These are phyloP conservation scores for Diplocarpon rosae DNA, from an alignment of 2,329 filamentous ascomycete genomes.

Conservation along the genomic window DNA sequence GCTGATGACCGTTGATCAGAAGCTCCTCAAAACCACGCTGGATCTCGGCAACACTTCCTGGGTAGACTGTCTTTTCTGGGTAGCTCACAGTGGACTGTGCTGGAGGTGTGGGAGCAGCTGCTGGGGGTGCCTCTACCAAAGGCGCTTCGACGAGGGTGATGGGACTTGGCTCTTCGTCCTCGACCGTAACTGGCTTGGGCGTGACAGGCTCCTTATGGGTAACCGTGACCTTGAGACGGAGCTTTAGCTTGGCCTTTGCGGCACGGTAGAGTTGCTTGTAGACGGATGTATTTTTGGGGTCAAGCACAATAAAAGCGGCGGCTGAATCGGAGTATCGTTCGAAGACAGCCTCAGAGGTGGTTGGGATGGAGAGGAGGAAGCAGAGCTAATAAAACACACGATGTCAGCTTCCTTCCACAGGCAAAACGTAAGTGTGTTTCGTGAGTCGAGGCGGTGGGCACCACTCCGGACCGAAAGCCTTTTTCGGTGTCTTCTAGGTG, in stretches of 20 bases:
- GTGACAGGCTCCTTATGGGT: conserved; percentile 27
- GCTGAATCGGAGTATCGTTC: conserved; percentile 96
- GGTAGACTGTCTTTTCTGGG: conserved; percentile 11
- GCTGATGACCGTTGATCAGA: conserved; percentile 7
- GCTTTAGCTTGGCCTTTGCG: conserved; percentile 95
- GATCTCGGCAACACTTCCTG: conserved; percentile 19
- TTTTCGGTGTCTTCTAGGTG: conserved; percentile 5
- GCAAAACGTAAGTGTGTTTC: too few relatives aligned
- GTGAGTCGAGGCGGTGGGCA: background rate
- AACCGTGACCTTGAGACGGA: conserved; percentile 68
- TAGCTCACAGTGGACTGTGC: conserved; percentile 5
- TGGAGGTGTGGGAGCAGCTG: conserved; percentile 1
- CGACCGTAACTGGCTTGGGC: conserved; percentile 34
- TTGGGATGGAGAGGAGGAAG: conserved; percentile 51
- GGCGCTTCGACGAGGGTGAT: conserved; percentile 15
- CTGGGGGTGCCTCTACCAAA: conserved; percentile 2
- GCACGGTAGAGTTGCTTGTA: conserved; percentile 97
- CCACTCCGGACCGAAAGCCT: conserved; percentile 14
- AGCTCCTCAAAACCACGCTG: conserved; percentile 23
- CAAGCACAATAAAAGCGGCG: conserved; percentile 66
- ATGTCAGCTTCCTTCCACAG: conserved; percentile 14
- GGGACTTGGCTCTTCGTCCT: conserved; percentile 33
- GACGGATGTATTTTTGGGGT: conserved; percentile 64
- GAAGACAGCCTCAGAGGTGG: conserved; percentile 53
- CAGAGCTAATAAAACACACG: conserved; percentile 47